phyloP scores from a whole-genome alignment of 2,329 filamentous ascomycete genomes.

The Seiridium cupressi region DNA sequence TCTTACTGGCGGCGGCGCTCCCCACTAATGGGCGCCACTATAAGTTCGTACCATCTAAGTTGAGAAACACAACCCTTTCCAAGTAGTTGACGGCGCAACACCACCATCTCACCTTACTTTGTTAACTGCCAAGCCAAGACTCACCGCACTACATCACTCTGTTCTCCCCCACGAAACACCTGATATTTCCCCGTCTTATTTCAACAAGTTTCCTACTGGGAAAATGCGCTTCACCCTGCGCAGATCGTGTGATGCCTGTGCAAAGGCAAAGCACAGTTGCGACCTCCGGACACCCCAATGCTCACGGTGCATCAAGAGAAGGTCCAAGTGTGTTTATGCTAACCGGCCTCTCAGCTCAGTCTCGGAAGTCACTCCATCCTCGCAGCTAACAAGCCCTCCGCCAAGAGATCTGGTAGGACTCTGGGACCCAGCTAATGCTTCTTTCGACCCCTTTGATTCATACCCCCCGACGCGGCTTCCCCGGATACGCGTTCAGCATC shows the following conservation, averaged over 20 bases:
- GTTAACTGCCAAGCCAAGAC: too few species aligned
- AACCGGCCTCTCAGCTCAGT: constrained; percentile 45
- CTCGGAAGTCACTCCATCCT: neutral
- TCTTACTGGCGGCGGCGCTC: too few species aligned
- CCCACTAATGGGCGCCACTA: too few species aligned
- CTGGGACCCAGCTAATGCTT: constrained; percentile 4
- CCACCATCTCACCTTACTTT: too few species aligned
- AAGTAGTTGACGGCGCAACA: too few species aligned
- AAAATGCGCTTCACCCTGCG: constrained; percentile 56
- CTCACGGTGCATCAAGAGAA: constrained; percentile 51
- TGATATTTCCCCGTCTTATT: too few species aligned
- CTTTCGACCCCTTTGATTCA: constrained; percentile 55
- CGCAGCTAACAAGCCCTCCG: too few species aligned
- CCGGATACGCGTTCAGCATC: constrained; percentile 47
- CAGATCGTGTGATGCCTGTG: constrained; percentile 54
- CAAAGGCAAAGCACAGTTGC: constrained; percentile 54
- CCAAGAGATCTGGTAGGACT: neutral
- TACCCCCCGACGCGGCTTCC: constrained; percentile 53
- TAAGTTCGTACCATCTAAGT: too few species aligned
- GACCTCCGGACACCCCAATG: constrained; percentile 53
- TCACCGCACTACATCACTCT: too few species aligned
- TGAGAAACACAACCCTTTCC: too few species aligned
- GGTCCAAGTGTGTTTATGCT: constrained; percentile 47
- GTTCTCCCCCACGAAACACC: too few species aligned
- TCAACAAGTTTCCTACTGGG: neutral